Evolutionary conservation across 192 early-diverging fungal genomes (phyloP).

Genomic region (Backusella luteola): DNA sequence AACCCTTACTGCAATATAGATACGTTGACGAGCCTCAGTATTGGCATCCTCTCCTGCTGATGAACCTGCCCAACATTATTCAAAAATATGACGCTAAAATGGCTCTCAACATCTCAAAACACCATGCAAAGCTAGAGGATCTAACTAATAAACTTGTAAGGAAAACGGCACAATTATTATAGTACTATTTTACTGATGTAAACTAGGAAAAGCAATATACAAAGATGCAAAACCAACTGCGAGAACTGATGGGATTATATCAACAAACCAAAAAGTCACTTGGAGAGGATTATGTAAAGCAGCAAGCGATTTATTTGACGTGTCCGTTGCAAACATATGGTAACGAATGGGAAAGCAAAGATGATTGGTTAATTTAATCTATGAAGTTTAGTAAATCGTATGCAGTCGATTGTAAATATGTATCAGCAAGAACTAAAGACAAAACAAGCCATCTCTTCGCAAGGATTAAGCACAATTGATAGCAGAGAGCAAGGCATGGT

Average conservation of each 20-base stretch:
- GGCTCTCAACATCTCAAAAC: not conserved
- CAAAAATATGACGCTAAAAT: slow-evolving; percentile 27
- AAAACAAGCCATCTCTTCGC: slow-evolving; percentile 8
- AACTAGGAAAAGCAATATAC: slow-evolving; percentile 18
- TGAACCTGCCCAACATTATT: slow-evolving; percentile 19
- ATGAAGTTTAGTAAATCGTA: not conserved
- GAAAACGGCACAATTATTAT: not conserved
- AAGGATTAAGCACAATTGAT: slow-evolving; percentile 13
- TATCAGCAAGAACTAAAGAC: slow-evolving; percentile 22
- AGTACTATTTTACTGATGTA: not conserved
- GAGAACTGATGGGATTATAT: slow-evolving; percentile 12
- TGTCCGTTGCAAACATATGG: slow-evolving; percentile 24
- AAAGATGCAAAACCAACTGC: slow-evolving; percentile 25
- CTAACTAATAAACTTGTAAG: slow-evolving; percentile 20
- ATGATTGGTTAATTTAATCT: not conserved
- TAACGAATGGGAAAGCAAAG: not conserved
- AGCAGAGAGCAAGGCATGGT: slow-evolving; percentile 29
- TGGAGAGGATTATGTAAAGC: not conserved
- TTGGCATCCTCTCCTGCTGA: slow-evolving; percentile 27
- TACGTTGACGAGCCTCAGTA: slow-evolving; percentile 31
- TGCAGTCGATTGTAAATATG: slow-evolving; percentile 22
- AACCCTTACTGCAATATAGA: not conserved
- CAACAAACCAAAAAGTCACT: not conserved
- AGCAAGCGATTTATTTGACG: slow-evolving; percentile 22
- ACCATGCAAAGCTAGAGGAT: slow-evolving; percentile 4